Conservation (phyloP, 495 filamentous ascomycete genomes). For the Hypoxylon crocopeplum region DNA sequence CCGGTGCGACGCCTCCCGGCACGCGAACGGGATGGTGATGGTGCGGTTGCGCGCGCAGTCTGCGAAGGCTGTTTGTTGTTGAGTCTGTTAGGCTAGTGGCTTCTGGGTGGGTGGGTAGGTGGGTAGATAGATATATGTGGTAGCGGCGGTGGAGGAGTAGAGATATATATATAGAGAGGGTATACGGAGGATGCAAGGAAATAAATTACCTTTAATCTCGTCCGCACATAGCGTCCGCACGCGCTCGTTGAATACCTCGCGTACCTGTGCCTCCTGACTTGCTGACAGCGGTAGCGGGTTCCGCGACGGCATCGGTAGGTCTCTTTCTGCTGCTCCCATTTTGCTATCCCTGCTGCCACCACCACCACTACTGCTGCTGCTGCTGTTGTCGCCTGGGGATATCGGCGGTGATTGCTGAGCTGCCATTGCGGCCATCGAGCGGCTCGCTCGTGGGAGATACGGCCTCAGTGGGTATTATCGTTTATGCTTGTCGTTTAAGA, state of each 20-base stretch:
- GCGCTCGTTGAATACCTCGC: constrained; percentile 85
- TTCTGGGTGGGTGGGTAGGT: neutral
- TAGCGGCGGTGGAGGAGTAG: neutral
- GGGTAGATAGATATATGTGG: neutral
- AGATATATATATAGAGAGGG: neutral
- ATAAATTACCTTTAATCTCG: constrained; percentile 83
- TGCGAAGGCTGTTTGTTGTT: constrained; percentile 69
- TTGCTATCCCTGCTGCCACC: neutral
- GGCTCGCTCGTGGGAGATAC: too few species aligned
- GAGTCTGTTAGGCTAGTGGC: constrained; percentile 1
- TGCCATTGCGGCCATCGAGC: constrained; percentile 52
- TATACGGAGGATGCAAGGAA: neutral
- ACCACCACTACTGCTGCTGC: constrained; percentile 13
- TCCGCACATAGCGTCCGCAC: constrained; percentile 79
- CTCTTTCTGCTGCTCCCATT: neutral
- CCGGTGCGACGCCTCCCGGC: constrained; percentile 73
- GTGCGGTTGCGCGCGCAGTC: constrained; percentile 87
- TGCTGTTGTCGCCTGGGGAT: constrained; percentile 21
- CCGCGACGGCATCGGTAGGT: constrained; percentile 65
- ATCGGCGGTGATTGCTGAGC: constrained; percentile 33
- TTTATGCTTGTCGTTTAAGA: too few species aligned
- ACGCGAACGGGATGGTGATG: constrained; percentile 82
- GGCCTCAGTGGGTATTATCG: too few species aligned
- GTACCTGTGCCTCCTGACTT: constrained; percentile 87
- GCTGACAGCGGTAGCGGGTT: constrained; percentile 94